Evolutionary conservation across 2,329 filamentous ascomycete species (phyloP).

Genomic region (Beauveria medogensis): DNA sequence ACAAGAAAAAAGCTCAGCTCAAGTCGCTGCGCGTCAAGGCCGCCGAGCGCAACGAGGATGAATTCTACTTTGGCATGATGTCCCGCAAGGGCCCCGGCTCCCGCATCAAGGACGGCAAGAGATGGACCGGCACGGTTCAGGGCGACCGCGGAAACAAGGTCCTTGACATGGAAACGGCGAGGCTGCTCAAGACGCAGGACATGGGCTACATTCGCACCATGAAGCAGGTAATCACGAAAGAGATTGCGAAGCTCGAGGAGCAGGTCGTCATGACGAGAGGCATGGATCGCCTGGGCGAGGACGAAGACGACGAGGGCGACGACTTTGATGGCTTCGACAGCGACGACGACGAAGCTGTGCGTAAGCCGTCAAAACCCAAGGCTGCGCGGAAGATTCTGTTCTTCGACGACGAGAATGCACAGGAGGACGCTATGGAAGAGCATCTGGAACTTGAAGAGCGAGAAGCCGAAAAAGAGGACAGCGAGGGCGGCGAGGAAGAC

Average conservation of each 20-base stretch:
- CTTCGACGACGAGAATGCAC: constrained; percentile 31
- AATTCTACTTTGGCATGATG: constrained; percentile 66
- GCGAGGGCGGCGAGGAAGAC: constrained; percentile 15
- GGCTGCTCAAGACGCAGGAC: constrained; percentile 62
- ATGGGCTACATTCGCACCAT: constrained; percentile 56
- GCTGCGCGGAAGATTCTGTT: constrained; percentile 45
- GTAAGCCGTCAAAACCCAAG: constrained; percentile 22
- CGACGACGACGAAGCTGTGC: constrained; percentile 22
- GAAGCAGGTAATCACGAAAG: constrained; percentile 50
- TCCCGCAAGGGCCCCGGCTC: constrained; percentile 49
- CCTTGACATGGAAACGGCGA: constrained; percentile 48
- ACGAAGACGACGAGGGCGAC: constrained; percentile 23
- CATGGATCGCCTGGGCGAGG: constrained; percentile 28
- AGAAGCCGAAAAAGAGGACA: constrained; percentile 18
- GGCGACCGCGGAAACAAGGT: constrained; percentile 50
- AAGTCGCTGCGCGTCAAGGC: constrained; percentile 54
- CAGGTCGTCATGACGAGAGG: constrained; percentile 37
- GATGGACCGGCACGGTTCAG: constrained; percentile 46
- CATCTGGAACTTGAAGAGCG: constrained; percentile 24
- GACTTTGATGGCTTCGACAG: constrained; percentile 26
- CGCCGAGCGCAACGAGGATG: constrained; percentile 60
- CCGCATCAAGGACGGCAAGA: constrained; percentile 39
- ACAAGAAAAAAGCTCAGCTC: constrained; percentile 54
- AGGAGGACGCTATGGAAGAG: constrained; percentile 23
- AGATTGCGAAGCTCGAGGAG: constrained; percentile 48